A percentile compares a stretch with the other conserved stretches of the same genome.
Conservation (phyloP, 2,329 filamentous ascomycete species). For the Cadophora sp. region DNA sequence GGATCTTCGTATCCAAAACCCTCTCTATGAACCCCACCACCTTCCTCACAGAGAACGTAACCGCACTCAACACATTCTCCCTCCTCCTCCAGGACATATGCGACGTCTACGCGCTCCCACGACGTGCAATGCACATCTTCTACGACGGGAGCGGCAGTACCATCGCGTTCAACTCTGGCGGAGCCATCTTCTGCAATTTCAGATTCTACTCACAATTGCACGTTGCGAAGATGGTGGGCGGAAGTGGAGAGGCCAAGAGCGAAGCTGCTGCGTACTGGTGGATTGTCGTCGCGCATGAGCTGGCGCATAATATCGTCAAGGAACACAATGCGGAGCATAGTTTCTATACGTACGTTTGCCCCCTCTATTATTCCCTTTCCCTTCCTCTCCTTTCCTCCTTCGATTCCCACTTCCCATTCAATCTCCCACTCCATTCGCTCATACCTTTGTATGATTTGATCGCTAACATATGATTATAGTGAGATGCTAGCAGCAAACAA, state of each 20-base stretch:
- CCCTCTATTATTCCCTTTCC: too few species aligned
- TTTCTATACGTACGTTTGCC: conserved; percentile 72
- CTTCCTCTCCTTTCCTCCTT: conserved; percentile 11
- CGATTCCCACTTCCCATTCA: neutral
- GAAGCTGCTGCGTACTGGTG: conserved; percentile 89
- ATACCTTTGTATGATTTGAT: neutral
- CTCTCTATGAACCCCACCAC: conserved; percentile 54
- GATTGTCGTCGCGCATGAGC: conserved; percentile 92
- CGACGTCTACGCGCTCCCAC: conserved; percentile 73
- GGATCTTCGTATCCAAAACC: conserved; percentile 71
- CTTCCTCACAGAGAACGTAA: conserved; percentile 68
- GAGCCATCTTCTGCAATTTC: conserved; percentile 93
- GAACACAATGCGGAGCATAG: conserved; percentile 81
- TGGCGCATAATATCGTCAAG: conserved; percentile 89
- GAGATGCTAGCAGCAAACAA: conserved; percentile 82
- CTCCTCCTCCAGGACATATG: conserved; percentile 72
- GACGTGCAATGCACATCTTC: conserved; percentile 81
- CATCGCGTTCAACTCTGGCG: conserved; percentile 90
- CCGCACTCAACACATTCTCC: conserved; percentile 73
- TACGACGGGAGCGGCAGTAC: conserved; percentile 80
- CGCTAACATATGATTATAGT: conserved; percentile 47
- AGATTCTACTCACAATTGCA: conserved; percentile 86
- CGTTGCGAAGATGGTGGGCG: conserved; percentile 53
- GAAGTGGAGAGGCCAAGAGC: conserved; percentile 56
- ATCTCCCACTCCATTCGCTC: neutral